A percentile compares a stretch with the other conserved stretches of the same genome.
phyloP scores from a whole-genome alignment of 2,329 filamentous ascomycete species.

The Zarea fungicola region DNA sequence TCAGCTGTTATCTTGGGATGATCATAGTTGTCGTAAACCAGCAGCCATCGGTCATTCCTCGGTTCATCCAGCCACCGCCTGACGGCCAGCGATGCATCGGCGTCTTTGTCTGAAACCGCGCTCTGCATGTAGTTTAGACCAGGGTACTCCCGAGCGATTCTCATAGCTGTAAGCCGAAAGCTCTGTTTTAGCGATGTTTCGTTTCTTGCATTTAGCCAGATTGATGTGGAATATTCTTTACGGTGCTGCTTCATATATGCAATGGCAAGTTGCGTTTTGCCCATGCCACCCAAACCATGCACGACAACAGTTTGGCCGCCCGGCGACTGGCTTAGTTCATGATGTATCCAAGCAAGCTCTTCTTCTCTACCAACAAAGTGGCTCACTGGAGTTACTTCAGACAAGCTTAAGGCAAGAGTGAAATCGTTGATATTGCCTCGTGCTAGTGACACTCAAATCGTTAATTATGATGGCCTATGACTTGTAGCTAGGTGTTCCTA shows the following conservation, averaged over 20 bases:
- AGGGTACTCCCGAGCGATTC: conserved; percentile 24
- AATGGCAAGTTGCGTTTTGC: conserved; percentile 39
- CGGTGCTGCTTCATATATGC: conserved; percentile 30
- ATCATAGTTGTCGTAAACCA: conserved; percentile 39
- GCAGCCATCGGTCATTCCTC: conserved; percentile 33
- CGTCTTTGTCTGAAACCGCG: conserved; percentile 20
- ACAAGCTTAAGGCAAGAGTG: conserved; percentile 11
- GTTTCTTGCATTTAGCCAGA: conserved; percentile 39
- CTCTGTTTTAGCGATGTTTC: conserved; percentile 31
- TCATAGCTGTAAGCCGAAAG: conserved; percentile 24
- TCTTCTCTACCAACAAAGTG: conserved; percentile 18
- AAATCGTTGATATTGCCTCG: conserved; percentile 5
- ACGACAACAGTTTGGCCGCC: conserved; percentile 24
- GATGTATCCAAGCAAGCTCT: conserved; percentile 17
- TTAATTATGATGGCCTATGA: neutral
- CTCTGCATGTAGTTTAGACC: conserved; percentile 19
- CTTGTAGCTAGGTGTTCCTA: conserved; percentile 1
- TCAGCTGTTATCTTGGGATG: conserved; percentile 25
- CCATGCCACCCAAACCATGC: conserved; percentile 38
- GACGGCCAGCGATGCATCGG: conserved; percentile 27
- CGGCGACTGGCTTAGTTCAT: conserved; percentile 10
- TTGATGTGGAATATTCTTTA: conserved; percentile 31
- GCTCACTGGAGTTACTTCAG: conserved; percentile 2
- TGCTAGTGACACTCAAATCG: neutral
- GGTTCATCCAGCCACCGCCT: conserved; percentile 32